Base-by-base conservation (phyloP, 202 grass and related monocot genomes). In the Hordeum pubiflorum region DNA sequence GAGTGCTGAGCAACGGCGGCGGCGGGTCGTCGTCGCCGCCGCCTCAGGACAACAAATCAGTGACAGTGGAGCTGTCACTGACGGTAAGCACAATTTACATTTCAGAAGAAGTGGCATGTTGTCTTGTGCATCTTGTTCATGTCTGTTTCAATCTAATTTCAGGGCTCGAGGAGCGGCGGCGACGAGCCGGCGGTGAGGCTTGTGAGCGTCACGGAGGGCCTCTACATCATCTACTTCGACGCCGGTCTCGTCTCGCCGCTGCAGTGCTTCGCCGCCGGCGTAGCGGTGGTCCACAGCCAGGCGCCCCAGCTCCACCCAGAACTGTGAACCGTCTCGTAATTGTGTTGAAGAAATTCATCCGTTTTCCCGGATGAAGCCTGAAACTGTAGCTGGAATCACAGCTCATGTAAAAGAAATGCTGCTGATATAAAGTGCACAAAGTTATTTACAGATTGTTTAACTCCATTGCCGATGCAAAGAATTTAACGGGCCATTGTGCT, bases 251-350 rank as follows among this genome's bases (percentile, higher is more conserved):
- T 72, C 14, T 88, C 85, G 13, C 48, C 84, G 7, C 56, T 97
- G 86, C 94, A 93, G 78, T 91, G 88, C 58, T 97, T 97, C 72
- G 87, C 94, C 2, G 79, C 76, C 21, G 94, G 82, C 43, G 72
- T 93, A n/a, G 87, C 91, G 1, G 79, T 90, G 17, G 58, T 97
- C 27, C 94, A 97, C 81, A 70, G 67, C 80, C 84, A 84, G 17
- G 81, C 76, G 34, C 58, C 89, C 33, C 60, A 86, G 41, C 91
- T 93, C n/a, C 63, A 69, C 57, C 80, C 82, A 36, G 58, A 74
- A 68, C 48, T 89, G 20, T 93, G 81, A 93, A 79, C 21, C 31
- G 14, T 2, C 5, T 50, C 17, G 46, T 50, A 17, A 17, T 21
- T 58, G 61, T 58, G 34, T 26, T 41, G 38, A 61, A 57, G 15